Conservation (phyloP, 2,329 filamentous ascomycete genomes). For the Penicillium hordei region DNA sequence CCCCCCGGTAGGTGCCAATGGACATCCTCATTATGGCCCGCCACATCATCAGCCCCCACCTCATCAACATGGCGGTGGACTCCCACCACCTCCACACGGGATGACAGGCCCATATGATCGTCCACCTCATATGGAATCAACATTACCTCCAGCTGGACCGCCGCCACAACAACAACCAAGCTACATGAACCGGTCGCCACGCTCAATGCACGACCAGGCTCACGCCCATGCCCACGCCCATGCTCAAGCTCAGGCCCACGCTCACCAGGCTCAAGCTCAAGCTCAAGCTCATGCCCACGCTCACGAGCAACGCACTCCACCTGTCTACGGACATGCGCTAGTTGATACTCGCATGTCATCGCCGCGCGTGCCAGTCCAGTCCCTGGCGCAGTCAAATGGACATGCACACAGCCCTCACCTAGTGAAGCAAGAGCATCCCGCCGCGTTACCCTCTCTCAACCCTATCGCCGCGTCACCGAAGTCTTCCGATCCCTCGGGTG, state of each 20-base stretch:
- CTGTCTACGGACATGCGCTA: slow-evolving; percentile 27
- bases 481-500: slow-evolving; percentile 24
- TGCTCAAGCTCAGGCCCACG: slow-evolving; percentile 18
- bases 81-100: slow-evolving; percentile 28
- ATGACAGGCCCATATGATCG: slow-evolving; percentile 37
- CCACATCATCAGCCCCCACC: slow-evolving; percentile 27
- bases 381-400: slow-evolving; percentile 25
- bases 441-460: slow-evolving; percentile 15
- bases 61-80: slow-evolving; percentile 25
- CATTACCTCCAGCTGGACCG: slow-evolving; percentile 28
- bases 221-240: slow-evolving; percentile 23
- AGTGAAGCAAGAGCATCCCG: slow-evolving; percentile 27
- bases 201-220: slow-evolving; percentile 25
- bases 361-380: slow-evolving; percentile 32
- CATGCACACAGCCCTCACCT: slow-evolving; percentile 29
- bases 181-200: slow-evolving; percentile 32
- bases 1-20: slow-evolving; percentile 35
- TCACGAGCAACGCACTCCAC: slow-evolving; percentile 32
- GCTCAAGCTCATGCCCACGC: slow-evolving; percentile 1
- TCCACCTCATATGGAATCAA: slow-evolving; percentile 34
- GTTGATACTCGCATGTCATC: slow-evolving; percentile 39
- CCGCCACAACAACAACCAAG: slow-evolving; percentile 19
- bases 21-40: slow-evolving; percentile 36
- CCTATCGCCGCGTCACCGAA: slow-evolving; percentile 25
- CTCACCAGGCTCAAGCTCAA: slow-evolving; percentile 16